phyloP scores from a whole-genome alignment of 257 asterid species.

The Forsythia suspensa region DNA sequence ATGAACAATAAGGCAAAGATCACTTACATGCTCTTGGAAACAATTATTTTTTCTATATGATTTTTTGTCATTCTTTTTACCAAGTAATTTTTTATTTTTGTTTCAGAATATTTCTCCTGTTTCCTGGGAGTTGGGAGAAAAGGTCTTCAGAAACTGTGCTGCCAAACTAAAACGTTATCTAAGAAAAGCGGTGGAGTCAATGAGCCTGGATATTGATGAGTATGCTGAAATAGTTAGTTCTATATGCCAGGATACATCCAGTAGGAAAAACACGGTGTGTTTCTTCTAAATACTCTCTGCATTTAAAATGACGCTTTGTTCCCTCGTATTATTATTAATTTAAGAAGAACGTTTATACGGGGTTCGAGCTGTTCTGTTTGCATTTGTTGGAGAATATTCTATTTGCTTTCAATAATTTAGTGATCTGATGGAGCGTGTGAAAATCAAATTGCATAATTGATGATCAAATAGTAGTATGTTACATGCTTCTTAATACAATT shows the following conservation, averaged over 20 bases:
- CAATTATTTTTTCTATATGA: background rate
- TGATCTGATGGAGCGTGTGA: background rate
- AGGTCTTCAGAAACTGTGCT: conserved; percentile 50
- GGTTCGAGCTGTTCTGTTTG: background rate
- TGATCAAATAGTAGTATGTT: background rate
- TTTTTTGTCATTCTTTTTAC: conserved; percentile 19
- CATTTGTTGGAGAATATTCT: conserved; percentile 5
- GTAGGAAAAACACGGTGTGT: conserved; percentile 41
- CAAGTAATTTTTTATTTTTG: conserved; percentile 18
- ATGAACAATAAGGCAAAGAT: conserved; percentile 32
- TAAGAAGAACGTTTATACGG: background rate
- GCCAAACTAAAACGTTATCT: conserved; percentile 37
- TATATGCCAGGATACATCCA: conserved; percentile 33
- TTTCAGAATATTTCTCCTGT: conserved; percentile 44
- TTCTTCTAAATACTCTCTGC: conserved; percentile 16
- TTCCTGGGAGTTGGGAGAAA: conserved; percentile 57
- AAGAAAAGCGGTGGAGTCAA: conserved; percentile 35
- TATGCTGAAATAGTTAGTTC: conserved; percentile 42
- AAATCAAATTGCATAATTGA: conserved; percentile 1
- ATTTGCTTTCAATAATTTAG: conserved; percentile 2
- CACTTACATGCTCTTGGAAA: background rate
- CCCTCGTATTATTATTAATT: conserved; percentile 19
- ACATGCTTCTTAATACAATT: background rate
- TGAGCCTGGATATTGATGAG: conserved; percentile 40
- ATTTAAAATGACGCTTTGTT: background rate